Evolutionary conservation across 306 rosid genomes (phyloP).

Genomic region (Urtica urens): DNA sequence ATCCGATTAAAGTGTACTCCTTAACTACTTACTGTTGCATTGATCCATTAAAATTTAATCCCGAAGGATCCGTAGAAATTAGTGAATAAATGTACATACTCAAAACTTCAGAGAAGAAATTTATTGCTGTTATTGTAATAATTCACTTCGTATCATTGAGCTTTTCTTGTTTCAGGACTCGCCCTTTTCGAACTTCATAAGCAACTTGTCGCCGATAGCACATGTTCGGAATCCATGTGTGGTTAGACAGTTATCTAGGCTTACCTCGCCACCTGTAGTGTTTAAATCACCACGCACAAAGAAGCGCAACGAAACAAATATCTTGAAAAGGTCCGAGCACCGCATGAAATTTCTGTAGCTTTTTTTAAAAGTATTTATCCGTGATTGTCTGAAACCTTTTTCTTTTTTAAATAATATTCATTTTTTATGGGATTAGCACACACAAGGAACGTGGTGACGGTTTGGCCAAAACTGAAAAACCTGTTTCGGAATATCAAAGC

Average conservation of each 20-base stretch:
- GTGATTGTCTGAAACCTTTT: conserved; percentile 1
- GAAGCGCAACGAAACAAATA: conserved; percentile 19
- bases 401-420: too few species aligned
- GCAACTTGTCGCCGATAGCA: conserved; percentile 39
- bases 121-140: too few species aligned
- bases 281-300: conserved; percentile 44
- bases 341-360: neutral
- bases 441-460: conserved; percentile 22
- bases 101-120: too few species aligned
- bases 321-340: conserved; percentile 31
- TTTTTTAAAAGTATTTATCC: neutral
- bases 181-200: conserved; percentile 25
- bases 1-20: too few species aligned
- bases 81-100: too few species aligned
- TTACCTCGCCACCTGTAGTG: conserved; percentile 43
- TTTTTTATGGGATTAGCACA: conserved; percentile 14
- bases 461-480: conserved; percentile 14
- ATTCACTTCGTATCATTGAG: too few species aligned
- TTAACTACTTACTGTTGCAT: too few species aligned
- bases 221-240: conserved; percentile 21
- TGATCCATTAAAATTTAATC: too few species aligned
- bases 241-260: conserved; percentile 26
- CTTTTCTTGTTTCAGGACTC: conserved; percentile 42
- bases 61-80: too few species aligned
- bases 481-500: conserved; percentile 11